Evolutionary conservation across 1,139 yeast genomes (phyloP), one percentile per base, ranked within the genome.

Genomic region (Diutina pseudorugosa): DNA sequence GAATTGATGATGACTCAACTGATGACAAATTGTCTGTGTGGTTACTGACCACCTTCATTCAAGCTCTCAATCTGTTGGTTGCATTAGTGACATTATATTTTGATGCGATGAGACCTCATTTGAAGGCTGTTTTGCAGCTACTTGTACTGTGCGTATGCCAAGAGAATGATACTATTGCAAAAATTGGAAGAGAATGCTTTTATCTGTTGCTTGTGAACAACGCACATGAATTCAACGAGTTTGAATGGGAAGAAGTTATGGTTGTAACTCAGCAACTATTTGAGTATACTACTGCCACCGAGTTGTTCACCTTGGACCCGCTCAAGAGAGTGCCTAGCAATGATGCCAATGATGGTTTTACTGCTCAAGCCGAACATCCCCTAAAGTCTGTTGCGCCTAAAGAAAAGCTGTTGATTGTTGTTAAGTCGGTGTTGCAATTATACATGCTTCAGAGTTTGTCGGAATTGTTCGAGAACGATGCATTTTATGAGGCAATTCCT

Each of bases 31-130:
- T 90, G 60, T 75, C 96, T 45, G 95, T 94, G 18, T 94, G 98
- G 98, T 71, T 93, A 52, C 89, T 97, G 0, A 91, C 98, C 0
- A 94, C 98, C 0, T 77, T 94, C 67, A 90, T 94, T 55, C 98
- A 94, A 67, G 98, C 98, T 0, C 73, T 94, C 62, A 81, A 95
- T 64, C 88, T 89, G 62, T 80, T 91, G 85, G 83, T 93, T 59
- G 83, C 87, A 0, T 71, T 94, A 55, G 85, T 91, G 62, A 79
- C 91, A 0, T 86, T 83, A 57, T 91, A 86, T 66, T 93, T 89
- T 65, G 84, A 77, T 41, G 77, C 83, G 2, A 76, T 93, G 62
- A 83, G 83, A 58, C 74, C 79, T 47, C 80, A 86, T 79, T 73
- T 93, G 53, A 85, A 80, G 56, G 94, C 89, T 1, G 89, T 85